Evolutionary conservation across 106 monocot genomes (phyloP), one percentile per base, ranked within the genome.

Genomic region (Narthecium ossifragum): DNA sequence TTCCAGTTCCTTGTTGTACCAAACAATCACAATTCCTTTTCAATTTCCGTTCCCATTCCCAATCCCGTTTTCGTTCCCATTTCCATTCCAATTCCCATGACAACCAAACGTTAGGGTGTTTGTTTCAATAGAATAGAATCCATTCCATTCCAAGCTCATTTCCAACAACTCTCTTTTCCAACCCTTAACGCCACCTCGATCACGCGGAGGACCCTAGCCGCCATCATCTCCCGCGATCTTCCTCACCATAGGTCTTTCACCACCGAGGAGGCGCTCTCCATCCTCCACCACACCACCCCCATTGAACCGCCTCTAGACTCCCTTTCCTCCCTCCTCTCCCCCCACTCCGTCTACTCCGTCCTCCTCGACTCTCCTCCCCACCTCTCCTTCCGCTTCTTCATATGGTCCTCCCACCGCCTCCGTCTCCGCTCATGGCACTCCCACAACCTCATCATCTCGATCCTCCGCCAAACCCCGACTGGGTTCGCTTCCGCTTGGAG

Each of bases 371-470:
- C 76, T 62, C 81, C 80, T 63, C 41, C 60, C 34, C 41, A 34
- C 34, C 23, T 70, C 29, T 53, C 78, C 32, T 71, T 80, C 66
- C 81, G 72, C 66, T 67, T 85, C 71, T 90, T 79, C 79, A 46
- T 70, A 63, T 90, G 85, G 85, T 46, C 64, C 45, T 69, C 78
- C 38, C 32, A 29, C 30, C 59, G 46, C 34, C 38, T 33, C 29
- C 60, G 20, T 41, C 78, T 98, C 57, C 69, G 80, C 63, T 72
- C 68, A 51, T 63, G 53, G 34, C 27, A 22, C 43, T 65, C 79
- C 52, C 57, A 75, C 78, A 53, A 66, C 64, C 63, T 65, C 58
- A 49, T 85, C 20, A 64, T 88, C 53, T 65, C 61, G 31, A 36
- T 71, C 21, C 71, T 98, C 60, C 72, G 55, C 17, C 8, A n/a